Percentiles rank a stretch among this genome's conserved stretches.
Conservation (phyloP, 768 basidiomycete species). For the Psilocybe azurescens region DNA sequence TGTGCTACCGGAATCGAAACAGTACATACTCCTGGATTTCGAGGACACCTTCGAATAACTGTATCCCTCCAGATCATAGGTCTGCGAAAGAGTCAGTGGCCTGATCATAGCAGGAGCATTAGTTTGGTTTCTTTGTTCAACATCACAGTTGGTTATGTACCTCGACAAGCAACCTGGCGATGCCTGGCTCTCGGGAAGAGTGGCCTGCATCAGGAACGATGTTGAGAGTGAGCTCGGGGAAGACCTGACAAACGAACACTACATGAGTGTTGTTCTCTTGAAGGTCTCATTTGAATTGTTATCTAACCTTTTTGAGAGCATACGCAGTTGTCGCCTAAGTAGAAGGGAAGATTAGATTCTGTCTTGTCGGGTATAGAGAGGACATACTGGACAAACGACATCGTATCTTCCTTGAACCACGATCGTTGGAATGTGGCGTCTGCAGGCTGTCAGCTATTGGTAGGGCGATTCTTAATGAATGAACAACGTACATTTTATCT, state of each 20-base stretch:
- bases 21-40: not conserved
- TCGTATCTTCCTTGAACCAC: slow-evolving; percentile 91
- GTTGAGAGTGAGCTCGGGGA: slow-evolving; percentile 39
- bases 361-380: not conserved
- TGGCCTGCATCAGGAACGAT: slow-evolving; percentile 90
- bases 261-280: not conserved
- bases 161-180: slow-evolving; percentile 70
- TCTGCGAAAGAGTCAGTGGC: slow-evolving; percentile 26
- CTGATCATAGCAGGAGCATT: not conserved
- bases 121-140: not conserved
- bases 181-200: slow-evolving; percentile 78
- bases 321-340: slow-evolving; percentile 78
- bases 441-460: slow-evolving; percentile 30
- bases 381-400: slow-evolving; percentile 80
- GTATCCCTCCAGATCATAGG: slow-evolving; percentile 10
- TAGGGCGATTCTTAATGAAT: not conserved
- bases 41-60: not conserved
- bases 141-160: slow-evolving; percentile 34
- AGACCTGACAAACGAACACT: slow-evolving; percentile 1
- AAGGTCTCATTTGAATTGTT: not conserved
- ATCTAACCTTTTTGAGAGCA: slow-evolving; percentile 70
- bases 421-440: slow-evolving; percentile 86
- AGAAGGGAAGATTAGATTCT: not conserved
- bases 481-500: slow-evolving; percentile 75
- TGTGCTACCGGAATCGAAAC: not conserved